Conservation (phyloP, 1,284 basidiomycete genomes). For the Wallemia mellicola region DNA sequence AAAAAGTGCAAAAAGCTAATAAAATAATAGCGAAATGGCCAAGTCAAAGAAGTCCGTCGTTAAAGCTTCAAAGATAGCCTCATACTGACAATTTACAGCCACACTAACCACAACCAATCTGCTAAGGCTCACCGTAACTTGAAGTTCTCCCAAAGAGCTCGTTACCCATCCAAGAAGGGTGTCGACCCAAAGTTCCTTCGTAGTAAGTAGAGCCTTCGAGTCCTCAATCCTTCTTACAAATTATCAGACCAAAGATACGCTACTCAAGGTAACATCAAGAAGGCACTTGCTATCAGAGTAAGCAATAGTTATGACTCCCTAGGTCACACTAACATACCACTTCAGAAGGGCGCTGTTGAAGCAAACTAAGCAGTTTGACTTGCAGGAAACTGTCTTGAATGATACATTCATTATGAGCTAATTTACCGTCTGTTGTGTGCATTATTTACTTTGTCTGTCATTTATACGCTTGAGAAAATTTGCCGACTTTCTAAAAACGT, state of each 20-base stretch:
- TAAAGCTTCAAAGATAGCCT: too few relatives aligned
- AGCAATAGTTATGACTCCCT: background rate
- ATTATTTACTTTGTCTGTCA: too few relatives aligned
- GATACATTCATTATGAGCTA: background rate
- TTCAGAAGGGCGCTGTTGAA: background rate
- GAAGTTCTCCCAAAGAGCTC: background rate
- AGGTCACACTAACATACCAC: background rate
- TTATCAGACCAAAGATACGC: background rate
- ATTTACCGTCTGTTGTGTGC: too few relatives aligned
- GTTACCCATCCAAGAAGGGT: slow-evolving; percentile 1
- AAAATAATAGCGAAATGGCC: background rate
- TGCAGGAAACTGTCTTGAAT: background rate
- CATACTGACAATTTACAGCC: background rate
- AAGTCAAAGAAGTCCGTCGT: background rate
- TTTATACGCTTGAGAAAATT: too few relatives aligned
- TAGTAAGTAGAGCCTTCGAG: background rate
- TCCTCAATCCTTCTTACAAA: background rate
- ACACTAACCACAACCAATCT: slow-evolving; percentile 1
- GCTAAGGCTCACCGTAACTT: background rate
- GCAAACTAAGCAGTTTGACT: background rate
- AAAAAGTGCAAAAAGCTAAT: too few relatives aligned
- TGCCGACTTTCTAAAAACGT: too few relatives aligned
- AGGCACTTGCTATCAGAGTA: slow-evolving; percentile 1
- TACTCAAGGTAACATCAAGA: background rate
- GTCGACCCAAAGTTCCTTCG: background rate